Conservation (phyloP, 805 yeast species). For the Yamadazyma takamatsuzukensis region DNA sequence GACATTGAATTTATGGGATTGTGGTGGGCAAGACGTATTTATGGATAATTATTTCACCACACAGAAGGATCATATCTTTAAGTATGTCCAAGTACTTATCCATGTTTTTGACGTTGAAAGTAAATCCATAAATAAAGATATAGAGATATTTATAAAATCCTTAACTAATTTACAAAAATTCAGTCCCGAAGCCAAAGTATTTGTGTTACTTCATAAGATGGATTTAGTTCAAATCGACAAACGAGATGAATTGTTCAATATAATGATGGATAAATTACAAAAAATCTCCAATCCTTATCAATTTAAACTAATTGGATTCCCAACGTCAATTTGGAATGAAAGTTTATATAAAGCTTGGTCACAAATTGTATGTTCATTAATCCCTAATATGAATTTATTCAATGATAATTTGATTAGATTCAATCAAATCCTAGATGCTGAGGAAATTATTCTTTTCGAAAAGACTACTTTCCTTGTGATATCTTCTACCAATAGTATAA, state of each 20-base stretch:
- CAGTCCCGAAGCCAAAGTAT: slow-evolving; percentile 88
- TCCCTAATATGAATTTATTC: slow-evolving; percentile 83
- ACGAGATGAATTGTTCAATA: slow-evolving; percentile 74
- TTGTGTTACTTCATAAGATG: slow-evolving; percentile 92
- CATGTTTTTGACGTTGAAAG: slow-evolving; percentile 96
- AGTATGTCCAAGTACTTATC: slow-evolving; percentile 91
- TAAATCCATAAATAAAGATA: slow-evolving; percentile 86
- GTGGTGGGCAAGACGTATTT: slow-evolving; percentile 96
- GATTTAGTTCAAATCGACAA: slow-evolving; percentile 87
- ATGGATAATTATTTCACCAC: slow-evolving; percentile 91
- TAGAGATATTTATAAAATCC: slow-evolving; percentile 84
- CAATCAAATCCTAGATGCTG: slow-evolving; percentile 73
- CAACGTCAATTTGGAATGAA: slow-evolving; percentile 98
- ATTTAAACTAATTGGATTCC: slow-evolving; percentile 77
- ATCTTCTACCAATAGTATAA: slow-evolving; percentile 51
- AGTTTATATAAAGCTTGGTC: slow-evolving; percentile 96
- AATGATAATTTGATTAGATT: slow-evolving; percentile 73
- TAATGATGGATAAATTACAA: slow-evolving; percentile 80
- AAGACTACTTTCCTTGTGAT: slow-evolving; percentile 87
- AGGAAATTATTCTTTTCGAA: slow-evolving; percentile 88
- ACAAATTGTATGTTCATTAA: slow-evolving; percentile 87
- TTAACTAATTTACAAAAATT: slow-evolving; percentile 75
- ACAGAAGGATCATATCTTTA: slow-evolving; percentile 87
- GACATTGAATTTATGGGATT: slow-evolving; percentile 95
- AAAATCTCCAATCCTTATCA: slow-evolving; percentile 63